phyloP scores from a whole-genome alignment of 306 rosid genomes.

The Prosopis cineraria region DNA sequence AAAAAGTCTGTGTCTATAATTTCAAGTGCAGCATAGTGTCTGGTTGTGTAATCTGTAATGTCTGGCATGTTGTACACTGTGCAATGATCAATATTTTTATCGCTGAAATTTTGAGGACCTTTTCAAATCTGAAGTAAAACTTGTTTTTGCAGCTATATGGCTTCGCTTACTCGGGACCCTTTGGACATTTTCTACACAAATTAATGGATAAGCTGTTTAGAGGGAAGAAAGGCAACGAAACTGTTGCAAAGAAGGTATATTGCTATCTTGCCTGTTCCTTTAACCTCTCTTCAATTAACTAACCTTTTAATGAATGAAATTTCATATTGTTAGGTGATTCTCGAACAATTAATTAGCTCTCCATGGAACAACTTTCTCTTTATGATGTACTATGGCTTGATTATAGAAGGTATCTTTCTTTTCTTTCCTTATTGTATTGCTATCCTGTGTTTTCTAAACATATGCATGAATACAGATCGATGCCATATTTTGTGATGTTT shows the following conservation, averaged over 20 bases:
- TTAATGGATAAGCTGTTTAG: conserved; percentile 81
- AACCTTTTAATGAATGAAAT: conserved; percentile 33
- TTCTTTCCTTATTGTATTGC: neutral
- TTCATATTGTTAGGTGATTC: conserved; percentile 60
- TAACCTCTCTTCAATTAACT: conserved; percentile 12
- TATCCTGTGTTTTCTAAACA: neutral
- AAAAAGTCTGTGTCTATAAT: no score
- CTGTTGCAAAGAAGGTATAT: conserved; percentile 80
- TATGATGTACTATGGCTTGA: conserved; percentile 89
- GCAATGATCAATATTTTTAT: neutral
- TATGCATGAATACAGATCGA: neutral
- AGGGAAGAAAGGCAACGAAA: conserved; percentile 74
- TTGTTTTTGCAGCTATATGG: conserved; percentile 81
- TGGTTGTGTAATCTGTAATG: no score
- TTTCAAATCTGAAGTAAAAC: conserved; percentile 15
- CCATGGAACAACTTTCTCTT: conserved; percentile 90
- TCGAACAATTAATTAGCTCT: conserved; percentile 82
- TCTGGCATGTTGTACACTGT: no score
- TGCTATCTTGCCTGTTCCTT: conserved; percentile 7
- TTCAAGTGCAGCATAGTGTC: no score
- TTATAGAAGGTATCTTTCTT: conserved; percentile 75
- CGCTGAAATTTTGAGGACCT: conserved; percentile 9
- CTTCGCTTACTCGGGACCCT: conserved; percentile 83
- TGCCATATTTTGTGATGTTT: conserved; percentile 9
- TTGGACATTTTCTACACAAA: conserved; percentile 90